Conservation (phyloP, 306 rosid genomes). For the Trifolium dubium region DNA sequence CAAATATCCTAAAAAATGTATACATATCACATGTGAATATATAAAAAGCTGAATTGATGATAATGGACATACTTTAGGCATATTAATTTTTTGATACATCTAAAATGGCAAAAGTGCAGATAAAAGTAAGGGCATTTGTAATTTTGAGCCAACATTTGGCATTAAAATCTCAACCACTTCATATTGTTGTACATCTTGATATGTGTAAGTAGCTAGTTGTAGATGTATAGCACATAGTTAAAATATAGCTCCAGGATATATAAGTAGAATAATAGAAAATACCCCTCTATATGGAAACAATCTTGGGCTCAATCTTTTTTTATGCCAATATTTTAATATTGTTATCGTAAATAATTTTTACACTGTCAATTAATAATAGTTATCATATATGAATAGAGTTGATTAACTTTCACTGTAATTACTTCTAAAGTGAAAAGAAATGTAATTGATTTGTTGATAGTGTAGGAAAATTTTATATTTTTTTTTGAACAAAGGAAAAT, state of each 20-base stretch:
- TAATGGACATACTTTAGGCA: conserved; percentile 41
- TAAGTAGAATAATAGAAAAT: conserved; percentile 44
- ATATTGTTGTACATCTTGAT: conserved; percentile 48
- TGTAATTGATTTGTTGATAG: too few species aligned
- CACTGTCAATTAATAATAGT: too few species aligned
- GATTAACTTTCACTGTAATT: too few species aligned
- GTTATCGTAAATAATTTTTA: too few species aligned
- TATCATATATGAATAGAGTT: too few species aligned
- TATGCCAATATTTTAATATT: too few species aligned
- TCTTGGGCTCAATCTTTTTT: background rate
- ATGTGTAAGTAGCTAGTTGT: conserved; percentile 53
- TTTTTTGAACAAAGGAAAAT: too few species aligned
- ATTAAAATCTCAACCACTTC: conserved; percentile 55
- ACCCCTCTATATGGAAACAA: conserved; percentile 39
- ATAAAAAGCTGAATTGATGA: conserved; percentile 7
- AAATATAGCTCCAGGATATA: conserved; percentile 46
- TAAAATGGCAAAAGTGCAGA: conserved; percentile 45
- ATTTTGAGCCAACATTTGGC: conserved; percentile 57
- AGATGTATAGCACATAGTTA: conserved; percentile 45
- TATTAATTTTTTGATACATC: conserved; percentile 41
- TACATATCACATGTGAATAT: background rate
- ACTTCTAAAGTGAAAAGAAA: too few species aligned
- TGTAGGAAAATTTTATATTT: too few species aligned
- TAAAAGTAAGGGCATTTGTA: conserved; percentile 44
- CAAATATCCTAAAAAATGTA: too few species aligned